Evolutionary conservation across 352 stramenopile genomes (phyloP).

Genomic region (Phytophthora foliorum): DNA sequence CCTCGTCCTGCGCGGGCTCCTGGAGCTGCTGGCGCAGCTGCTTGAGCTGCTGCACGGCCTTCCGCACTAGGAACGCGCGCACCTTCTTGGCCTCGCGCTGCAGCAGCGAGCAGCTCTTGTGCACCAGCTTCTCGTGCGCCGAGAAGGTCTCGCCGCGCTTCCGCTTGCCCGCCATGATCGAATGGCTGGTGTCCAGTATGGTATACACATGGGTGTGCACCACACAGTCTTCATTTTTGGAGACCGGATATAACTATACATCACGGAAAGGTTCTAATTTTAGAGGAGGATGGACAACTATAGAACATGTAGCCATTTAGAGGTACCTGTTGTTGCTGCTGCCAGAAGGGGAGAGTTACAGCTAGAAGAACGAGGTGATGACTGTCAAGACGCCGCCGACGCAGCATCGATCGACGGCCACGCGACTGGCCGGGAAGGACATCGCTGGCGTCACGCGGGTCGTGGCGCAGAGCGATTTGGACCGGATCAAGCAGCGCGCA

Average conservation of each 20-base stretch:
- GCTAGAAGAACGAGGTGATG: conserved; percentile 17
- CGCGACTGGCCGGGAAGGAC: conserved; percentile 64
- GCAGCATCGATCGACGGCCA: conserved; percentile 47
- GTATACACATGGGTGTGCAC: neutral
- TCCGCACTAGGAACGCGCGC: conserved; percentile 68
- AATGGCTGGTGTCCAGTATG: conserved; percentile 22
- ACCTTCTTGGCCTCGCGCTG: conserved; percentile 85
- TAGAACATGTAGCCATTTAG: conserved; percentile 31
- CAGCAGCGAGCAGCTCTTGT: conserved; percentile 77
- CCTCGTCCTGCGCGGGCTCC: conserved; percentile 41
- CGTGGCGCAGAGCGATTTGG: conserved; percentile 44
- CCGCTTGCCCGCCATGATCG: conserved; percentile 48
- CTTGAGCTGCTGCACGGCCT: conserved; percentile 81
- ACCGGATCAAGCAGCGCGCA: conserved; percentile 64
- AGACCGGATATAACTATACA: too few species aligned
- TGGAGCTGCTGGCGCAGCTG: conserved; percentile 52
- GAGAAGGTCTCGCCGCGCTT: conserved; percentile 60
- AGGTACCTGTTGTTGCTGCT: neutral
- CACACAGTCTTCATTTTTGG: neutral
- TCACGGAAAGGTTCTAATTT: conserved; percentile 23
- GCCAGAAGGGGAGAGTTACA: neutral
- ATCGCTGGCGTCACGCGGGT: conserved; percentile 61
- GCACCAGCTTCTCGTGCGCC: conserved; percentile 71
- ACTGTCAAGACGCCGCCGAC: conserved; percentile 29
- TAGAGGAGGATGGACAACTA: conserved; percentile 12